phyloP scores from a whole-genome alignment of 1,284 basidiomycete genomes.

The Ceratobasidium sp. region DNA sequence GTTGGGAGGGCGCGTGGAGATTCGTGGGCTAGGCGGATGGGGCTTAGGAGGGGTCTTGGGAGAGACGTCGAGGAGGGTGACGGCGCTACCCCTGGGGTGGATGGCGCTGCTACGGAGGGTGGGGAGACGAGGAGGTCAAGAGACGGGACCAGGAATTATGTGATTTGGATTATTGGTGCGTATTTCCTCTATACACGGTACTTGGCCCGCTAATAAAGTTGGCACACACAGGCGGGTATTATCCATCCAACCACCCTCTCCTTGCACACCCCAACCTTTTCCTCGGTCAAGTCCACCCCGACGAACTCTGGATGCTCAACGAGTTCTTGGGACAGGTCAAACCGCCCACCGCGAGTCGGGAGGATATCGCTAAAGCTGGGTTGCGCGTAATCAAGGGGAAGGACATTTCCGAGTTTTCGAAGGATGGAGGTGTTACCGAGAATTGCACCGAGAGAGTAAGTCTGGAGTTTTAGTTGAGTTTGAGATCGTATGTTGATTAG shows the following conservation, averaged over 20 bases:
- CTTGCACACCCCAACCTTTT: constrained; percentile 81
- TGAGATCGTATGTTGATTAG: not conserved
- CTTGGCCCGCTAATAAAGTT: too few species aligned
- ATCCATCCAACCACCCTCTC: constrained; percentile 87
- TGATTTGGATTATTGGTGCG: constrained; percentile 49
- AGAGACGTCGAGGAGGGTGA: not conserved
- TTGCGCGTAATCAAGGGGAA: constrained; percentile 75
- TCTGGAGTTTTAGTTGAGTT: constrained; percentile 43
- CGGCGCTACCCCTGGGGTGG: not conserved
- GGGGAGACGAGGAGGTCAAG: constrained; percentile 33
- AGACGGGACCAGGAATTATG: constrained; percentile 49
- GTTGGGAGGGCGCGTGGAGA: not conserved
- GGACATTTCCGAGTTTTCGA: constrained; percentile 64
- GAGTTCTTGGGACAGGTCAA: constrained; percentile 83
- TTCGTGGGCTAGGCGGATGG: not conserved
- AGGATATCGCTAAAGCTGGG: constrained; percentile 85
- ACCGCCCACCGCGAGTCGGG: constrained; percentile 76
- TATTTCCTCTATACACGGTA: too few species aligned
- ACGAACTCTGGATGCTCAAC: constrained; percentile 78
- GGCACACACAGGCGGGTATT: constrained; percentile 70
- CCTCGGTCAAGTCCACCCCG: constrained; percentile 73
- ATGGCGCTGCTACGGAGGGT: constrained; percentile 3
- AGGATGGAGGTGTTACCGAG: constrained; percentile 73
- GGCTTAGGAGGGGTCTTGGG: not conserved
- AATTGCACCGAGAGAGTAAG: constrained; percentile 83